Percentiles rank a stretch among this genome's conserved stretches.
Evolutionary conservation across 352 stramenopile species (phyloP).

Genomic region (Globisporangium sylvaticum): DNA sequence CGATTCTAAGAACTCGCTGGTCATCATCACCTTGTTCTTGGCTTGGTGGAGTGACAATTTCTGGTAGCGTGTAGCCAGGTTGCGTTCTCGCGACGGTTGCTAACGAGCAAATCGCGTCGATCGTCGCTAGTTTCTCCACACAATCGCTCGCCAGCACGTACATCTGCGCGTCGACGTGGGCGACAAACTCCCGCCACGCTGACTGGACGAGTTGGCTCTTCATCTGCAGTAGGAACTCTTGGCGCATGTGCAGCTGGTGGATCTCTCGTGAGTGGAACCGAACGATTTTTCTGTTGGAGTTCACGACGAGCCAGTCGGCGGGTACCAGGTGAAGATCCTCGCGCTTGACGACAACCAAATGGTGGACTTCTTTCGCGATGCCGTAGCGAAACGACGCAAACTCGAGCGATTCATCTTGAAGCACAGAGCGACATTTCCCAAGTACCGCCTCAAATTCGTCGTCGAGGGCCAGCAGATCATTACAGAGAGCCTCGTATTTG

Average conservation of each 20-base stretch:
- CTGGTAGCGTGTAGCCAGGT: conserved; percentile 39
- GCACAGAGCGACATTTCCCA: conserved; percentile 8
- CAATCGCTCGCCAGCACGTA: conserved; percentile 38
- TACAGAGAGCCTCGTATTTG: conserved; percentile 19
- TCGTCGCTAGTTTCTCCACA: conserved; percentile 37
- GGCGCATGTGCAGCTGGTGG: conserved; percentile 27
- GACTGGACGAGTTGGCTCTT: conserved; percentile 27
- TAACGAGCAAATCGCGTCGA: conserved; percentile 71
- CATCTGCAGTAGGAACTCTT: conserved; percentile 29
- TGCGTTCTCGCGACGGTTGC: conserved; percentile 37
- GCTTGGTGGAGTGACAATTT: conserved; percentile 13
- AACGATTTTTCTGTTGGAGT: conserved; percentile 39
- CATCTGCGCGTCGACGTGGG: conserved; percentile 26
- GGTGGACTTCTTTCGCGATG: conserved; percentile 21
- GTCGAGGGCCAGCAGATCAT: conserved; percentile 20
- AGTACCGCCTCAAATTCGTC: conserved; percentile 19
- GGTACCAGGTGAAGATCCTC: conserved; percentile 21
- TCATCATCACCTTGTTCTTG: not conserved
- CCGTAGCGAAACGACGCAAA: conserved; percentile 27
- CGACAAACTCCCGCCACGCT: conserved; percentile 41
- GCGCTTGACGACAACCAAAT: conserved; percentile 16
- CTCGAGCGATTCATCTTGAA: conserved; percentile 20
- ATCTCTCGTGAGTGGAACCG: conserved; percentile 39
- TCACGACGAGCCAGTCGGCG: conserved; percentile 38
- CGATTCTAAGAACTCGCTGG: conserved; percentile 30